Percentiles rank a stretch among this genome's conserved stretches.
Evolutionary conservation across 2,329 filamentous ascomycete genomes (phyloP).

Genomic region (Bipolaris zeicola): DNA sequence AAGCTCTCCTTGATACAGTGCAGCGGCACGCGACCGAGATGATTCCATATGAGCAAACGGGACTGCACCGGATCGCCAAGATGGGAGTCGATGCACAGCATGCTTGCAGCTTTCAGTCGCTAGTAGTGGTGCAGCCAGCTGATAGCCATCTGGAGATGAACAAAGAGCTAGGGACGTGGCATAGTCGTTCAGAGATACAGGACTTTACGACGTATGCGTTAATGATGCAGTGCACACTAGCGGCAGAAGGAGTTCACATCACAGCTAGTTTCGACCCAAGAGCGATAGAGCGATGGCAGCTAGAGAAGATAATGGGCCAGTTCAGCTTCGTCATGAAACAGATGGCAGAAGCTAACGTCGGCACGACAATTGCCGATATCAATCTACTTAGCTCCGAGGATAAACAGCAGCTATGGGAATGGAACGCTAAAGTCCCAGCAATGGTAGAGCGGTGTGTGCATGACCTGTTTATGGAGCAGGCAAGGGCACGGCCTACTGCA

Average conservation of each 20-base stretch:
- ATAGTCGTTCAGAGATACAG: constrained; percentile 12
- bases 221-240: not conserved
- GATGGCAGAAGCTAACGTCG: not conserved
- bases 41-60: constrained; percentile 41
- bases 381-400: no score
- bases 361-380: no score
- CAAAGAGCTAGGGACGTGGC: not conserved
- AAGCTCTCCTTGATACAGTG: constrained; percentile 11
- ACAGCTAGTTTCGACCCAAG: constrained; percentile 19
- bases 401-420: not conserved
- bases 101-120: constrained; percentile 54
- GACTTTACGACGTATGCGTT: constrained; percentile 7
- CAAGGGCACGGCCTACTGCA: not conserved
- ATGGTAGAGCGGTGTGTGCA: constrained; percentile 10
- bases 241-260: constrained; percentile 18
- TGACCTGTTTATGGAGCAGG: constrained; percentile 8
- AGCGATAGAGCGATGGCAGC: constrained; percentile 9
- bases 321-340: constrained; percentile 22
- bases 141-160: not conserved
- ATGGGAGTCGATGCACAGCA: not conserved
- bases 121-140: constrained; percentile 57
- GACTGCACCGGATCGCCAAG: constrained; percentile 37
- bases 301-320: constrained; percentile 14
- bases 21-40: constrained; percentile 24
- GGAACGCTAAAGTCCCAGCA: not conserved